Percentiles rank a stretch among this genome's conserved stretches.
Evolutionary conservation across 2,329 filamentous ascomycete species (phyloP).

Genomic region (Penicillium sp.): DNA sequence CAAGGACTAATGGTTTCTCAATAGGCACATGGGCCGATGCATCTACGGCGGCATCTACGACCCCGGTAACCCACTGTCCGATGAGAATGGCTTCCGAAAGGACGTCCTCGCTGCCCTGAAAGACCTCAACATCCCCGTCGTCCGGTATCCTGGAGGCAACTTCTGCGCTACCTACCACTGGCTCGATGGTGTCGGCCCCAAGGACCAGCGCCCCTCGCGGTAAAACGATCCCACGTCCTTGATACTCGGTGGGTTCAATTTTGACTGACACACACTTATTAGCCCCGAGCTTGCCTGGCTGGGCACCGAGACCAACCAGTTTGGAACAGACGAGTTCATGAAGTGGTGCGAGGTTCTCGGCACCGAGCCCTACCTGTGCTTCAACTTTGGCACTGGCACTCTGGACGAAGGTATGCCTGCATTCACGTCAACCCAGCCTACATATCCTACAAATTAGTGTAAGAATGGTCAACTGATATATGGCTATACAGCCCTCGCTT

Average conservation of each 20-base stretch:
- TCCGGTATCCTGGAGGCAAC: constrained; percentile 81
- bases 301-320: constrained; percentile 73
- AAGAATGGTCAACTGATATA: neutral
- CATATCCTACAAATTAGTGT: no score
- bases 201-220: constrained; percentile 64
- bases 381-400: constrained; percentile 79
- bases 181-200: constrained; percentile 77
- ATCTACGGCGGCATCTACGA: constrained; percentile 88
- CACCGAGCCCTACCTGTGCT: constrained; percentile 75
- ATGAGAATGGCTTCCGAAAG: constrained; percentile 73
- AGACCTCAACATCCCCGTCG: constrained; percentile 74
- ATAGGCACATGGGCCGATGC: constrained; percentile 82
- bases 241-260: no score
- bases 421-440: neutral
- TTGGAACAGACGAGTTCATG: constrained; percentile 86
- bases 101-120: constrained; percentile 75
- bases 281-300: constrained; percentile 79
- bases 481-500: constrained; percentile 60
- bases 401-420: constrained; percentile 52
- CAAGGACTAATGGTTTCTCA: constrained; percentile 17
- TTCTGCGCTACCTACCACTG: constrained; percentile 86
- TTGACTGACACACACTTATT: neutral
- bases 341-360: constrained; percentile 73
- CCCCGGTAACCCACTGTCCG: constrained; percentile 70
- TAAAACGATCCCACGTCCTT: constrained; percentile 28